Evolutionary conservation across 2,329 filamentous ascomycete genomes (phyloP), one percentile per base, ranked within the genome.

Genomic region (Fusarium sambucinum): DNA sequence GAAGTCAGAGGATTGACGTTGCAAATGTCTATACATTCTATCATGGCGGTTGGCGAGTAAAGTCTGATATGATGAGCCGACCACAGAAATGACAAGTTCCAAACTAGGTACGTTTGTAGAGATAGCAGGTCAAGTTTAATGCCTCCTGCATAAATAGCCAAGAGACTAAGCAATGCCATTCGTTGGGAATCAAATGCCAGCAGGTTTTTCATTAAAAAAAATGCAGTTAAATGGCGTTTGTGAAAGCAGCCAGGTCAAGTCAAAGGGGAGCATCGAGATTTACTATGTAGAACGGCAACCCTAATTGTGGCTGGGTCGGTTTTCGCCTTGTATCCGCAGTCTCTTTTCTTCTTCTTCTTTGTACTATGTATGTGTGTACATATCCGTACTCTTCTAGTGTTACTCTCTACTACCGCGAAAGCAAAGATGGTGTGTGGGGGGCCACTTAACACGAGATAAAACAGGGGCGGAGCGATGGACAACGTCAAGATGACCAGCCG

Each of bases 381-480:
- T 37, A n/a, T n/a, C n/a, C n/a, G n/a, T n/a, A 27, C 46, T 50
- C 17, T 33, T n/a, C 30, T 19, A 19, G 17, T 30, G 25, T 44
- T 62, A 52, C 41, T 29, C 14, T 27, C 27, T 27, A 27, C 6
- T 30, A 42, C 57, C 11, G 21, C 35, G 33, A 54, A 54, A 33
- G 27, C 32, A 42, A 37, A 69, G 73, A 69, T 70, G 75, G 75
- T 77, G 75, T 74, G 74, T 64, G 58, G 68, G 67, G 72, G 68
- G 69, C 74, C 73, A 76, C 75, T 66, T 66, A 75, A 77, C 74
- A 77, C 75, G 75, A 76, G 73, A 71, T 62, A 67, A 68, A 65
- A 60, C 61, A 73, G 61, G 61, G 68, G 56, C 48, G 38, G 64
- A 47, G 41, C 48, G 37, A 50, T 53, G 37, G 30, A 44, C 23